phyloP scores from a whole-genome alignment of 305 asterid genomes.

The Striga hermonthica region DNA sequence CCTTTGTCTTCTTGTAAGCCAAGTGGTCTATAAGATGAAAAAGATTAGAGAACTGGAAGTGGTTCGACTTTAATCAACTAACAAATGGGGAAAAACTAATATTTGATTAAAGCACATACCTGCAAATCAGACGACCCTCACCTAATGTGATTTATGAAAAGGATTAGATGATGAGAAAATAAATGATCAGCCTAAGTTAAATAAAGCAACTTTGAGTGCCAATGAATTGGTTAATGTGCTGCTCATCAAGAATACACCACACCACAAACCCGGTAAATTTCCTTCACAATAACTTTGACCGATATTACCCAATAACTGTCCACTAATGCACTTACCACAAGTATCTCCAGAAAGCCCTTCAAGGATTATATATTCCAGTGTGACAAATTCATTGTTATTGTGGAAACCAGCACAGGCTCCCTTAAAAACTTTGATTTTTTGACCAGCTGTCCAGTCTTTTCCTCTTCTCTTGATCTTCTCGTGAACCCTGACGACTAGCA shows the following conservation, averaged over 20 bases:
- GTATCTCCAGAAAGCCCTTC: constrained; percentile 65
- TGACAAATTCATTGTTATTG: constrained; percentile 47
- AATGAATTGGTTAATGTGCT: constrained; percentile 13
- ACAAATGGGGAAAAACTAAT: not conserved
- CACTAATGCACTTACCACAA: constrained; percentile 49
- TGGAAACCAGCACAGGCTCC: constrained; percentile 67
- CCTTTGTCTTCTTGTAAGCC: constrained; percentile 48
- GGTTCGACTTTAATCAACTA: not conserved
- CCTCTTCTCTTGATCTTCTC: constrained; percentile 50
- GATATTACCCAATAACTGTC: not conserved
- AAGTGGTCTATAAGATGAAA: constrained; percentile 46
- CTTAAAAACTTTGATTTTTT: constrained; percentile 56
- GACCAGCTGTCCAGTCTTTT: constrained; percentile 57
- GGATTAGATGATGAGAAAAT: constrained; percentile 29
- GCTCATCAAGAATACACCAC: constrained; percentile 9
- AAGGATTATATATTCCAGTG: constrained; percentile 59
- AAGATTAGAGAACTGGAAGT: constrained; percentile 11
- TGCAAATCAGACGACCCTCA: constrained; percentile 66
- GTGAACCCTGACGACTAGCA: constrained; percentile 60
- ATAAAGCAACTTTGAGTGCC: not conserved
- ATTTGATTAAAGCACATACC: constrained; percentile 41
- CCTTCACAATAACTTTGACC: constrained; percentile 3
- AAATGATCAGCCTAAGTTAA: not conserved
- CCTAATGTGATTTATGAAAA: constrained; percentile 39
- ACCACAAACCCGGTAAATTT: constrained; percentile 2